phyloP scores from a whole-genome alignment of 495 filamentous ascomycete genomes.

The Penicilliopsis zonata region DNA sequence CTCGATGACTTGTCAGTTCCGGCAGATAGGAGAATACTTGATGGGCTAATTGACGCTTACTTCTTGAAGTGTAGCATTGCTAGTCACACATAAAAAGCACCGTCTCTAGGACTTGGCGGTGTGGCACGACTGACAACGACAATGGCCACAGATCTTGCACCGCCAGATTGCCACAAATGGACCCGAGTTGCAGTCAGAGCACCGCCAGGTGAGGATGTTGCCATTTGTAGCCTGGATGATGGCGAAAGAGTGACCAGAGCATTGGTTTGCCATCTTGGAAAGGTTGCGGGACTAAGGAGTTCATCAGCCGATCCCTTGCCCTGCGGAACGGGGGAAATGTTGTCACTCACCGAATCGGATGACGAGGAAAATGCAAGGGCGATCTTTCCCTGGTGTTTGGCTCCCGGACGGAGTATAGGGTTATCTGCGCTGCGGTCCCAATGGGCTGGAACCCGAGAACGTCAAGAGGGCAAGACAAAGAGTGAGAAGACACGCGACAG shows the following conservation, averaged over 20 bases:
- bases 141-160: constrained; percentile 36
- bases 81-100: neutral
- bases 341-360: neutral
- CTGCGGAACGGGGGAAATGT: neutral
- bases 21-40: too few species aligned
- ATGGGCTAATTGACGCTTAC: too few species aligned
- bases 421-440: neutral
- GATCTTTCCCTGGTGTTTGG: too few species aligned
- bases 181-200: constrained; percentile 38
- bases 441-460: neutral
- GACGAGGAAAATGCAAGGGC: too few species aligned
- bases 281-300: neutral
- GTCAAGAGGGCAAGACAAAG: neutral
- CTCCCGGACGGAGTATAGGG: too few species aligned
- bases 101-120: constrained; percentile 23
- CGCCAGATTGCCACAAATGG: constrained; percentile 37
- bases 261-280: constrained; percentile 33
- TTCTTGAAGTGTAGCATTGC: neutral
- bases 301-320: constrained; percentile 1
- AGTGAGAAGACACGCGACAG: too few species aligned
- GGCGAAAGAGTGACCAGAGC: constrained; percentile 32
- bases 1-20: too few species aligned
- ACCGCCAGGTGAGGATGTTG: constrained; percentile 37
- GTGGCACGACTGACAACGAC: constrained; percentile 35
- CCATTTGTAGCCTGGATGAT: constrained; percentile 36